phyloP scores from a whole-genome alignment of 352 stramenopile genomes.

The Pythium dissimile region DNA sequence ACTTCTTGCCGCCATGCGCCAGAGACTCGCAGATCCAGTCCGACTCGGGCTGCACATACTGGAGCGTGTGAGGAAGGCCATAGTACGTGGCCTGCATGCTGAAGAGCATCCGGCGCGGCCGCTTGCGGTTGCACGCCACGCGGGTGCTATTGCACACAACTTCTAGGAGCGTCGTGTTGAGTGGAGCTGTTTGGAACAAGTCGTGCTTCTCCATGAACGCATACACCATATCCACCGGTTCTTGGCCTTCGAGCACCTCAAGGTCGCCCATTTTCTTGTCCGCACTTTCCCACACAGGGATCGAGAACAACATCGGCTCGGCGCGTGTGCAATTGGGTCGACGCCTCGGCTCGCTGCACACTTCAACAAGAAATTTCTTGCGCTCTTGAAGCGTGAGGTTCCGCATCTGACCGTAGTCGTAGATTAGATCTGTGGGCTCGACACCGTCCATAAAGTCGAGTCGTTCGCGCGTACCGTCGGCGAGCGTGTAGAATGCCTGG shows the following conservation, averaged over 20 bases:
- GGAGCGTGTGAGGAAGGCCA: slow-evolving; percentile 58
- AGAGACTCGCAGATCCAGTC: slow-evolving; percentile 69
- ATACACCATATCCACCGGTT: slow-evolving; percentile 80
- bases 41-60: slow-evolving; percentile 75
- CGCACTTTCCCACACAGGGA: slow-evolving; percentile 73
- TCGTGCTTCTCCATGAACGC: slow-evolving; percentile 86
- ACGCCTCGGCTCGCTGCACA: slow-evolving; percentile 60
- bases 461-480: slow-evolving; percentile 38
- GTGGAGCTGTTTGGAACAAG: slow-evolving; percentile 71
- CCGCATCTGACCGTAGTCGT: slow-evolving; percentile 64
- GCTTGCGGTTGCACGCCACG: slow-evolving; percentile 46
- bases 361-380: slow-evolving; percentile 61
- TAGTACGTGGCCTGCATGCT: slow-evolving; percentile 76
- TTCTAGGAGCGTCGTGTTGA: slow-evolving; percentile 70
- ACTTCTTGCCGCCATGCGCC: slow-evolving; percentile 46
- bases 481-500: slow-evolving; percentile 55
- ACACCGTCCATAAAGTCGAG: slow-evolving; percentile 71
- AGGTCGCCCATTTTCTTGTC: slow-evolving; percentile 71
- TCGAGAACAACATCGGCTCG: slow-evolving; percentile 65
- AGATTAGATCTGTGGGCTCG: slow-evolving; percentile 73
- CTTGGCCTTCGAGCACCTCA: slow-evolving; percentile 72
- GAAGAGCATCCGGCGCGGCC: slow-evolving; percentile 70
- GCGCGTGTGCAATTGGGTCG: slow-evolving; percentile 75
- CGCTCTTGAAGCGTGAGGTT: slow-evolving; percentile 66
- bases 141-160: slow-evolving; percentile 73